phyloP scores from a whole-genome alignment of 2,329 filamentous ascomycete genomes.

The Cladosporium velox region DNA sequence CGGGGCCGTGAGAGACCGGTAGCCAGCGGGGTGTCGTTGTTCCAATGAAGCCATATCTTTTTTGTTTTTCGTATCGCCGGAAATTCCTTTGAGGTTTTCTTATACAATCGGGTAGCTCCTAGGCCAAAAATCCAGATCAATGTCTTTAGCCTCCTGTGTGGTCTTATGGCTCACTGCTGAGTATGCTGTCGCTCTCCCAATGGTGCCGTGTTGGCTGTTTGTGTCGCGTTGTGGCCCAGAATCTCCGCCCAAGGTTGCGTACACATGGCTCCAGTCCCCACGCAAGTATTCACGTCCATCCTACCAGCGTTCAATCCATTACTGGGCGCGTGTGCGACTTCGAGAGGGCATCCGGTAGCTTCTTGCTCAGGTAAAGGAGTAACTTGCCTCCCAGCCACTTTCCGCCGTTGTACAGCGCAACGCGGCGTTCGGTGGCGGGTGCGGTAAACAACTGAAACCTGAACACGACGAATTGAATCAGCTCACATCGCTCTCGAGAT shows the following conservation, averaged over 20 bases:
- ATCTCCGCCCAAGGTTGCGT: too few relatives aligned
- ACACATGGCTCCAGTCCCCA: not conserved
- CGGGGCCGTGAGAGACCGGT: not conserved
- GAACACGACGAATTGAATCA: not conserved
- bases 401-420: not conserved
- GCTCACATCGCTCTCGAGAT: not conserved
- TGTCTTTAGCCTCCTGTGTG: not conserved
- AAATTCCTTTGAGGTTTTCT: not conserved
- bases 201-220: not conserved
- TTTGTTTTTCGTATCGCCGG: not conserved
- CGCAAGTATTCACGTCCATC: not conserved
- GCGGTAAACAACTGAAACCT: not conserved
- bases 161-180: not conserved
- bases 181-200: not conserved
- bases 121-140: not conserved
- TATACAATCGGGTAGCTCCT: not conserved
- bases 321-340: not conserved
- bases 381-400: not conserved
- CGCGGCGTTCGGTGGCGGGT: not conserved
- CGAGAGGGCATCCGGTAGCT: not conserved
- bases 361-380: not conserved
- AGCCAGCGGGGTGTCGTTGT: not conserved
- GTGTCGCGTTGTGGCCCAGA: not conserved
- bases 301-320: not conserved
- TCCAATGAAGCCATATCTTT: not conserved